Evolutionary conservation across 2,329 filamentous ascomycete species (phyloP).

Genomic region (Fusarium sp.): DNA sequence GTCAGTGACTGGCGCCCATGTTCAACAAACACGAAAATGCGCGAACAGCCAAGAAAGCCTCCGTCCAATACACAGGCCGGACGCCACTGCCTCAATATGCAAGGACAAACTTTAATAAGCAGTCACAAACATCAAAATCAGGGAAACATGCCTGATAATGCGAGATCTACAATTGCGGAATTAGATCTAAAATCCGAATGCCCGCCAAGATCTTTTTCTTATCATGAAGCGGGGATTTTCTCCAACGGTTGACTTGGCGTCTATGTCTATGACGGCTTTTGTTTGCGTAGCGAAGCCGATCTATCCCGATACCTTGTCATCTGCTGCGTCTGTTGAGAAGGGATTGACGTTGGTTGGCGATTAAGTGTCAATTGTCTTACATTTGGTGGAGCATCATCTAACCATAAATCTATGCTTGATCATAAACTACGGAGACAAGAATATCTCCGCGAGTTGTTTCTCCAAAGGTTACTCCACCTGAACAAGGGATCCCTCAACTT

Average conservation of each 20-base stretch:
- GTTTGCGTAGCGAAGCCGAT: neutral
- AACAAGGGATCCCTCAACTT: neutral
- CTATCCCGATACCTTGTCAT: neutral
- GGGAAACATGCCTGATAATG: neutral
- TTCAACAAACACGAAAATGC: neutral
- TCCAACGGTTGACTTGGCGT: neutral
- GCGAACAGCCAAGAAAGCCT: neutral
- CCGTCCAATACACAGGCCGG: rapidly evolving
- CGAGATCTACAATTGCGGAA: neutral
- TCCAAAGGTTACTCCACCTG: neutral
- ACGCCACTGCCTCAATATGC: neutral
- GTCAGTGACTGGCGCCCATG: rapidly evolving
- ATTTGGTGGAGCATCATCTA: neutral
- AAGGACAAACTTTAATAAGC: neutral
- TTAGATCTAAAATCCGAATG: neutral
- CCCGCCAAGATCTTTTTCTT: neutral
- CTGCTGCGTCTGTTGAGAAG: neutral
- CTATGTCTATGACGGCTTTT: neutral
- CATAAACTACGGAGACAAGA: neutral
- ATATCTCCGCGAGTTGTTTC: neutral
- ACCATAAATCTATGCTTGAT: conserved; percentile 7
- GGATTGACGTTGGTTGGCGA: neutral
- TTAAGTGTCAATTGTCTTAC: neutral
- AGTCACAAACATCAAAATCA: no score
- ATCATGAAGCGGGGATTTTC: neutral